Evolutionary conservation across 2,329 filamentous ascomycete species (phyloP).

Genomic region (Colletotrichum noveboracense): DNA sequence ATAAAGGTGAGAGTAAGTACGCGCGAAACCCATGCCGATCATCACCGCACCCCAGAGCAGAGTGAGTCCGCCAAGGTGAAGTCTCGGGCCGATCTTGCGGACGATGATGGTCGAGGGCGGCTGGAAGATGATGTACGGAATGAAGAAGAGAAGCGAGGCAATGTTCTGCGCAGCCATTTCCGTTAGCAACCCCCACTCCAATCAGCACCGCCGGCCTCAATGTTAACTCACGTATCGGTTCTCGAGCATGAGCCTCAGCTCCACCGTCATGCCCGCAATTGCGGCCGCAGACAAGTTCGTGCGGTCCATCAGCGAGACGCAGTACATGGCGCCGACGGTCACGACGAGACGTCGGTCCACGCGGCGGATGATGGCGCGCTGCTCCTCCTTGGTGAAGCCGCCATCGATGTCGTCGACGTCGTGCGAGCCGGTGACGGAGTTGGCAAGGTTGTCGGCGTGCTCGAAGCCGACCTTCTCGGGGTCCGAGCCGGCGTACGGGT

Average conservation of each 20-base stretch:
- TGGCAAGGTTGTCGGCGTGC: slow-evolving; percentile 9
- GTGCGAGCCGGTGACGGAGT: slow-evolving; percentile 4
- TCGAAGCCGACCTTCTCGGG: slow-evolving; percentile 24
- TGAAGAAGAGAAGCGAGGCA: slow-evolving; percentile 75
- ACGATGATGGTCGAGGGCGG: slow-evolving; percentile 73
- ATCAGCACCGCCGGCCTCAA: background rate
- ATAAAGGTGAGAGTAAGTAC: slow-evolving; percentile 55
- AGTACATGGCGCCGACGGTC: slow-evolving; percentile 72
- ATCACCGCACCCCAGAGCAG: slow-evolving; percentile 65
- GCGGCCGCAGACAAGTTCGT: slow-evolving; percentile 77
- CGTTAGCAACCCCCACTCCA: background rate
- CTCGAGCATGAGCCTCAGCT: slow-evolving; percentile 47
- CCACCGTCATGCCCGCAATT: slow-evolving; percentile 67
- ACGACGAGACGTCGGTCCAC: slow-evolving; percentile 71
- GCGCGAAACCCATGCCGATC: slow-evolving; percentile 70
- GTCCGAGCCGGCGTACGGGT: slow-evolving; percentile 18
- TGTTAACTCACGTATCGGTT: slow-evolving; percentile 47
- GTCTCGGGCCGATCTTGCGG: slow-evolving; percentile 68
- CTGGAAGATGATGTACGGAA: slow-evolving; percentile 75
- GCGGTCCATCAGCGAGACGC: slow-evolving; percentile 78
- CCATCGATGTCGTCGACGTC: slow-evolving; percentile 31
- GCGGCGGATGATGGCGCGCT: slow-evolving; percentile 70
- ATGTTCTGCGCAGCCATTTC: slow-evolving; percentile 51
- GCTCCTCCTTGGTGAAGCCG: slow-evolving; percentile 64
- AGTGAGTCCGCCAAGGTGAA: slow-evolving; percentile 60